Evolutionary conservation across 495 filamentous ascomycete genomes (phyloP), one percentile per base, ranked within the genome.

Genomic region (Penicillium cataractarum): DNA sequence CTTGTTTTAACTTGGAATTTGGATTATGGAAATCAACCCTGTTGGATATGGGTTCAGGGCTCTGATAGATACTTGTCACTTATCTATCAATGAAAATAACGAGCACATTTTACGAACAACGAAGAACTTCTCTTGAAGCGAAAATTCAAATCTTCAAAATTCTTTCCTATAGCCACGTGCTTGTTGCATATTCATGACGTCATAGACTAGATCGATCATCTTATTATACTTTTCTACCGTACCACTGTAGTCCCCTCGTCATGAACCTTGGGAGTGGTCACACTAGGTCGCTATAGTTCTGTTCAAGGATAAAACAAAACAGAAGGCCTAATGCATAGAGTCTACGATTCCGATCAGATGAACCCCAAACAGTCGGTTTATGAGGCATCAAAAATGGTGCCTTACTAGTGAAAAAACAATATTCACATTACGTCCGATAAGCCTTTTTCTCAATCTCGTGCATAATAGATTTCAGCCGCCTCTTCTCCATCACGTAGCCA

Each of bases 51-150:
- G 46, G 46, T 50, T 29, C 26, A 50, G 46, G 46, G 46, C 24
- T 50, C 46, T 27, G 46, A 50, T 50, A 50, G 24, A 50, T 50
- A 22, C 19, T 49, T 50, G 46, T 50, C 46, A 29, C 46, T 46
- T 29, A 29, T 50, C 46, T 50, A 50, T 50, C 8, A 24, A 15
- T 27, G 24, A 29, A 50, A 50, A 17, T 50, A 17, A 50, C n/a
- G 46, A 50, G 22, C 26, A 48, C 17, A 26, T 50, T 50, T 50
- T 50, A 50, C 46, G 46, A 50, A 50, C 26, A 50, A 50, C 12
- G 10, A 50, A 26, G 12, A 50, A 50, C 7, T 15, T 29, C 10
- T 29, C 13, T 26, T 15, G 22, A 50, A 50, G 46, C 42, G 9
- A 44, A 21, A 8, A 7, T 12, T 10, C 9, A 4, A 46, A 3